A percentile compares a stretch with the other conserved stretches of the same genome.
Evolutionary conservation across 306 rosid genomes (phyloP).

Genomic region (Trifolium pratense): DNA sequence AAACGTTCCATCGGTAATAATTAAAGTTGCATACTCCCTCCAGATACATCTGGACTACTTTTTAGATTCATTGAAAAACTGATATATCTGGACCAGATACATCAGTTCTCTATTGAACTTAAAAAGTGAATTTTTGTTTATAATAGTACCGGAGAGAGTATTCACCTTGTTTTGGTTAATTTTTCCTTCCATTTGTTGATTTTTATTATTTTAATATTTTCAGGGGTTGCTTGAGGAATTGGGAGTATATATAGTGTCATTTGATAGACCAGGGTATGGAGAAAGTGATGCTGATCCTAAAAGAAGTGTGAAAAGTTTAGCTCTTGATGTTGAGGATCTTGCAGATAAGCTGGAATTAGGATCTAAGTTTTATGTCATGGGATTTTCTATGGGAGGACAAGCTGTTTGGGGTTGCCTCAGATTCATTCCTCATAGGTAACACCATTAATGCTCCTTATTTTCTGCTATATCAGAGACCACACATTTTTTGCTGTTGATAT

Average conservation of each 20-base stretch:
- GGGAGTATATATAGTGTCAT: conserved; percentile 49
- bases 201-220: not conserved
- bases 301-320: conserved; percentile 43
- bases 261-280: conserved; percentile 61
- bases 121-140: no score
- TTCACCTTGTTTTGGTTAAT: no score
- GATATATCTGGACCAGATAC: no score
- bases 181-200: no score
- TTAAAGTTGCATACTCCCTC: no score
- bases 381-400: conserved; percentile 58
- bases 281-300: conserved; percentile 56
- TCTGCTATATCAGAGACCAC: not conserved
- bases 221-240: conserved; percentile 50
- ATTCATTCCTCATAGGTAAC: conserved; percentile 55
- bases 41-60: no score
- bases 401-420: conserved; percentile 55
- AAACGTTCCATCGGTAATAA: conserved; percentile 14
- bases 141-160: no score
- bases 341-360: conserved; percentile 55
- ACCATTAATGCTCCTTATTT: not conserved
- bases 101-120: no score
- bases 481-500: no score
- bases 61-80: no score
- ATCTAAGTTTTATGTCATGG: conserved; percentile 47
- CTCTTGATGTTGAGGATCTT: conserved; percentile 57